These are phyloP conservation scores for Agaricus sinodeliciosus DNA, from an alignment of 768 basidiomycete genomes.

Conservation along the genomic window DNA sequence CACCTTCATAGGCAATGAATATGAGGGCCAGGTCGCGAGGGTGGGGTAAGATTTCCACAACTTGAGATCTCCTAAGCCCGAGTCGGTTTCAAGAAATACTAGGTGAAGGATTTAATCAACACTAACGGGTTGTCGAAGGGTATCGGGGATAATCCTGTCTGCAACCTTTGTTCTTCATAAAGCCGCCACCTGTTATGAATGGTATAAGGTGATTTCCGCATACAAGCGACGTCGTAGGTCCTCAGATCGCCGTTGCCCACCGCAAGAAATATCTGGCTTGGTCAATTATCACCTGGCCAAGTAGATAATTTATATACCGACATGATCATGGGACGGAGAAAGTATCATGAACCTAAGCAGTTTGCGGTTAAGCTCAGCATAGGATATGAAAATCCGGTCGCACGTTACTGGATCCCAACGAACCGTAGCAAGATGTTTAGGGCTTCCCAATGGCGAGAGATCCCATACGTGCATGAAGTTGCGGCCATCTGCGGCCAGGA, in stretches of 20 bases:
- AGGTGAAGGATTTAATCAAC: neutral
- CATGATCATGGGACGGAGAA: conserved; percentile 70
- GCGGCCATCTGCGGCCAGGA: conserved; percentile 34
- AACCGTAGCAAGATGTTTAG: conserved; percentile 43
- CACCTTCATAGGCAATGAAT: conserved; percentile 73
- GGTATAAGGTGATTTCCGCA: conserved; percentile 56
- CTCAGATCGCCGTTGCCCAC: conserved; percentile 52
- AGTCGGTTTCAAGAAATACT: conserved; percentile 1
- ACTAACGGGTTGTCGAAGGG: conserved; percentile 27
- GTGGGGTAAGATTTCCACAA: conserved; percentile 59
- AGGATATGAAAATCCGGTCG: conserved; percentile 13
- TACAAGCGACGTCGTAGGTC: conserved; percentile 71
- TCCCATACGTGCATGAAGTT: conserved; percentile 58
- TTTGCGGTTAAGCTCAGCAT: neutral
- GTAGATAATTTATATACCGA: conserved; percentile 22
- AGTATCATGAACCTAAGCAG: conserved; percentile 45
- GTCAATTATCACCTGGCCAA: conserved; percentile 4
- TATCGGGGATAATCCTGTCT: conserved; percentile 28
- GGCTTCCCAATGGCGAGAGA: conserved; percentile 42
- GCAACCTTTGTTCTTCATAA: conserved; percentile 52
- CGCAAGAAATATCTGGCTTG: conserved; percentile 38
- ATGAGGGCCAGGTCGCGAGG: conserved; percentile 68
- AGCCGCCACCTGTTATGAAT: conserved; percentile 74
- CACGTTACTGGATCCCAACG: conserved; percentile 45
- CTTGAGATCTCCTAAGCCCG: conserved; percentile 32